Base-by-base conservation (phyloP, 2,329 filamentous ascomycete genomes). In the Penicillium sp. region DNA sequence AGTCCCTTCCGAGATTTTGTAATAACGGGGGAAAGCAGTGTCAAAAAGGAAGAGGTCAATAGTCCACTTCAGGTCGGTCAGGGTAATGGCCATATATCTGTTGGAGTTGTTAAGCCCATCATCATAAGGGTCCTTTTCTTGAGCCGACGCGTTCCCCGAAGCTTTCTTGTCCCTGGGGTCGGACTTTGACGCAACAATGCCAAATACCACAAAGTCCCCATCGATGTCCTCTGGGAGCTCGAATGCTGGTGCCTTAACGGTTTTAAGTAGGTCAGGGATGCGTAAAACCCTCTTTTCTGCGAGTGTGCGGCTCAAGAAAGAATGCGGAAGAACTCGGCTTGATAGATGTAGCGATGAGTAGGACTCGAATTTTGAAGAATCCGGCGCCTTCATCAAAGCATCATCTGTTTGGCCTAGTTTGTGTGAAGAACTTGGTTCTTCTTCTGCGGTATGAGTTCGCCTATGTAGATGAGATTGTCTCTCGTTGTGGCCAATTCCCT, bases 31-130 rank as follows among this genome's bases (percentile, higher is more conserved):
- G 68, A 97, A 97, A 7, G 91, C 96, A 0, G 89, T 87, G 67
- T 90, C 90, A 75, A 99, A 99, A 15, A 99, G 84, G 67, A 92
- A 97, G 42, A 97, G 83, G 63, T 97, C 93, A 13, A 99, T 75
- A 66, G 96, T 91, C 86, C 88, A 96, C 67, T 91, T 89, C 12
- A 99, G 80, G 73, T 99, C 93, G 0, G 90, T 91, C 3, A 99
- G 81, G 2, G 86, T 90, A 61, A 99, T 79, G 1, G 93, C 89
- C 90, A 99, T 97, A 78, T 96, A 99, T 73, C 96, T 97, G 49
- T 89, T 88, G 3, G 71, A 76, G 53, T 81, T 80, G 45, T 81
- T 81, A 53, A 87, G 83, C 10, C 84, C 81, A 48, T 83, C 78
- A 19, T 79, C 77, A 44, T 82, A 76, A 48, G 79, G 77, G 45